Conservation (phyloP, 352 stramenopile species). For the Phytophthora pistaciae region DNA sequence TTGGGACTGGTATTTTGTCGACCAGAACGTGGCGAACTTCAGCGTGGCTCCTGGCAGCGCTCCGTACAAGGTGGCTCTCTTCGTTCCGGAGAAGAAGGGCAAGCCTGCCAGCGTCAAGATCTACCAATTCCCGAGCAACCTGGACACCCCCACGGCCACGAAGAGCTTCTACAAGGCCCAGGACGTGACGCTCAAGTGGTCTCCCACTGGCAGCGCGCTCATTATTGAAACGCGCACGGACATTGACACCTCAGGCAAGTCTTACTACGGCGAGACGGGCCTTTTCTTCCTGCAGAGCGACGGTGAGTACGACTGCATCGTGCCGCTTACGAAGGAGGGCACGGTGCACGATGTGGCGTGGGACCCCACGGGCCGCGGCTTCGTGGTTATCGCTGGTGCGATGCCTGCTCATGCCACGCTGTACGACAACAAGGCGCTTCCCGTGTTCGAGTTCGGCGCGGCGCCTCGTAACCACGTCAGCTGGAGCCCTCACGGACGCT, state of each 20-base stretch:
- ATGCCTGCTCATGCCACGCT: slow-evolving; percentile 97
- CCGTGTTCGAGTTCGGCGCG: slow-evolving; percentile 97
- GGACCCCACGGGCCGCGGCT: slow-evolving; percentile 92
- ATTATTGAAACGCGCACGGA: slow-evolving; percentile 94
- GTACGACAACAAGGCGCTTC: slow-evolving; percentile 96
- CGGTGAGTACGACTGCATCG: slow-evolving; percentile 92
- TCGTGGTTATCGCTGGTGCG: slow-evolving; percentile 95
- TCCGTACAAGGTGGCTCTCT: slow-evolving; percentile 88
- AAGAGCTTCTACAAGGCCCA: slow-evolving; percentile 94
- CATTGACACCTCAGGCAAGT: slow-evolving; percentile 93
- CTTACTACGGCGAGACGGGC: slow-evolving; percentile 98
- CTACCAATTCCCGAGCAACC: slow-evolving; percentile 76
- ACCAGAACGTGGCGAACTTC: slow-evolving; percentile 82
- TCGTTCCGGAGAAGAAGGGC: slow-evolving; percentile 91
- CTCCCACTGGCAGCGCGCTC: slow-evolving; percentile 83
- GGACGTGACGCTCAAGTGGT: slow-evolving; percentile 92
- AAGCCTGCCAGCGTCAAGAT: slow-evolving; percentile 89
- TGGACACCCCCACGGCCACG: slow-evolving; percentile 71
- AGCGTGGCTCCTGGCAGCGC: slow-evolving; percentile 81
- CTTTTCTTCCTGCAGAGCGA: slow-evolving; percentile 96
- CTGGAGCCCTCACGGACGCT: slow-evolving; percentile 96
- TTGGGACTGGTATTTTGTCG: slow-evolving; percentile 9
- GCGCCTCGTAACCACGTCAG: slow-evolving; percentile 96
- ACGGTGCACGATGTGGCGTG: slow-evolving; percentile 96
- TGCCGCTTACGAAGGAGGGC: slow-evolving; percentile 90